Evolutionary conservation across 148 eudicot genomes (phyloP).

Genomic region (Salicornia ramosissima): DNA sequence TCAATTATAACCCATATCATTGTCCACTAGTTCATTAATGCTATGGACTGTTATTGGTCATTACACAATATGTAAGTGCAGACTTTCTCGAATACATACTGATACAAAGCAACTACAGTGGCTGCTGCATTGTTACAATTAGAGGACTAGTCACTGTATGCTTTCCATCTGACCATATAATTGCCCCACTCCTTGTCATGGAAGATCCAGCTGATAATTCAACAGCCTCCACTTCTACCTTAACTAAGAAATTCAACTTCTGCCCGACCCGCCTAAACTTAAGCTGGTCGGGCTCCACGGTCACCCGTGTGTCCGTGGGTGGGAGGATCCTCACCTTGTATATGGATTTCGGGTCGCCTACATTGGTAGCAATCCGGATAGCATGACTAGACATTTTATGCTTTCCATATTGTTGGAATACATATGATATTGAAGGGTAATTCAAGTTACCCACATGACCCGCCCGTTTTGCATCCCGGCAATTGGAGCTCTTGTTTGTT

Average conservation of each 20-base stretch:
- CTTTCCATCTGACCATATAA: constrained; percentile 88
- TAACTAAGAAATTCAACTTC: constrained; percentile 61
- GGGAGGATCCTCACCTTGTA: constrained; percentile 46
- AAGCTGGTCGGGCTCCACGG: constrained; percentile 63
- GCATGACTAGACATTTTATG: constrained; percentile 70
- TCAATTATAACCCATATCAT: no score
- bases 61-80: no score
- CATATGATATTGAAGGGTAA: constrained; percentile 66
- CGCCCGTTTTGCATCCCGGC: constrained; percentile 51
- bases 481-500: constrained; percentile 57
- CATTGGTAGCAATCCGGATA: constrained; percentile 69
- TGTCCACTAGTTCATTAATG: no score
- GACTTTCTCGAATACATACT: no score
- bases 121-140: constrained; percentile 82
- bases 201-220: constrained; percentile 62
- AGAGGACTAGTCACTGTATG: constrained; percentile 72
- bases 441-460: constrained; percentile 85
- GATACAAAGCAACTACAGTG: constrained; percentile 35
- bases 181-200: constrained; percentile 49
- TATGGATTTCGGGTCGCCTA: constrained; percentile 62
- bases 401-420: constrained; percentile 74
- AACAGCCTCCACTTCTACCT: constrained; percentile 45
- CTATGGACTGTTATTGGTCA: no score
- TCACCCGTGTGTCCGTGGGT: constrained; percentile 53
- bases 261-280: constrained; percentile 71